Percentiles rank a stretch among this genome's conserved stretches.
phyloP scores from a whole-genome alignment of 257 asterid species.

The Verbascum thapsus region DNA sequence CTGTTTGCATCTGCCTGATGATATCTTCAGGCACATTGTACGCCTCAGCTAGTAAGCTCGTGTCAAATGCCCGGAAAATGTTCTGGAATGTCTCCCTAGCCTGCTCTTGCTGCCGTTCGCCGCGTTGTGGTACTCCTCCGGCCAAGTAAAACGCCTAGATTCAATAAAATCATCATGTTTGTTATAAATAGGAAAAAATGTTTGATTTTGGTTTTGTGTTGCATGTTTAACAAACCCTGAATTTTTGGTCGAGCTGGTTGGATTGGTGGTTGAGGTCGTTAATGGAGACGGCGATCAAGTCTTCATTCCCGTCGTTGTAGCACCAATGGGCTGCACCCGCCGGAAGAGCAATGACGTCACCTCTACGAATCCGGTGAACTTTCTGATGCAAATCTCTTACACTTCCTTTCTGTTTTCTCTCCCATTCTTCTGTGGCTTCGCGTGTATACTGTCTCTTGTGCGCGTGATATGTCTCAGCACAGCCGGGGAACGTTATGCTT shows the following conservation, averaged over 20 bases:
- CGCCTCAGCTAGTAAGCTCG: slow-evolving; percentile 60
- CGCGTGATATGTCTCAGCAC: slow-evolving; percentile 61
- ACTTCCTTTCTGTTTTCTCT: slow-evolving; percentile 15
- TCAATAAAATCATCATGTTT: too few relatives aligned
- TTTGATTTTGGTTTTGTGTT: too few relatives aligned
- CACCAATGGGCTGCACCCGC: slow-evolving; percentile 73
- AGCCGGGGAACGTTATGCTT: slow-evolving; percentile 61
- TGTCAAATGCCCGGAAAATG: slow-evolving; percentile 49
- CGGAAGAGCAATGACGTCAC: slow-evolving; percentile 68
- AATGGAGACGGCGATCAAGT: slow-evolving; percentile 54
- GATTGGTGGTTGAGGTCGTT: slow-evolving; percentile 67
- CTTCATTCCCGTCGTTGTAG: slow-evolving; percentile 62
- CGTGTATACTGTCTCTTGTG: not conserved
- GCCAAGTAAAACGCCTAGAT: slow-evolving; percentile 62
- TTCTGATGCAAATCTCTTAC: slow-evolving; percentile 59
- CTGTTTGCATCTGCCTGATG: slow-evolving; percentile 40
- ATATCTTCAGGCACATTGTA: slow-evolving; percentile 45
- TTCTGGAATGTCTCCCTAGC: slow-evolving; percentile 39
- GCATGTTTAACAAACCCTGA: too few relatives aligned
- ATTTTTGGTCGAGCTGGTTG: slow-evolving; percentile 73
- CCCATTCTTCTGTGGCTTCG: slow-evolving; percentile 18
- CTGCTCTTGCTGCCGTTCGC: slow-evolving; percentile 22
- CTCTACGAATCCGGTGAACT: slow-evolving; percentile 54
- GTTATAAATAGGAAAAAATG: too few relatives aligned
- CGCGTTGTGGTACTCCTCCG: slow-evolving; percentile 47